phyloP scores from a whole-genome alignment of 1,139 yeast species.

The Lodderomyces beijingensis region DNA sequence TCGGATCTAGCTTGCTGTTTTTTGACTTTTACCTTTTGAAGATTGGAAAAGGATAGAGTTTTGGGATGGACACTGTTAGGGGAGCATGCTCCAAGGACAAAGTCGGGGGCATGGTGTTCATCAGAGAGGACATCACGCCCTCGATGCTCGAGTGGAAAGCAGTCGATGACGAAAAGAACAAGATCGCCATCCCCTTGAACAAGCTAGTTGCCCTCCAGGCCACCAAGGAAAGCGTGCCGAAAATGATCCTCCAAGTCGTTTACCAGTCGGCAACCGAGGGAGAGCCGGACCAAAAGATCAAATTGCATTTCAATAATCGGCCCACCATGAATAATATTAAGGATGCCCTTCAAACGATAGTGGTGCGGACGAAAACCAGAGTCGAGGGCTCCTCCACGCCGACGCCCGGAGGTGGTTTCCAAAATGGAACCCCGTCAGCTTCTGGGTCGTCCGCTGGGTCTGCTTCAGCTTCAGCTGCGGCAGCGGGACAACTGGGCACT shows the following conservation, averaged over 20 bases:
- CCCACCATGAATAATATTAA: slow-evolving; percentile 75
- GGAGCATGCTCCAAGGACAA: slow-evolving; percentile 72
- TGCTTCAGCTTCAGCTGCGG: slow-evolving; percentile 5
- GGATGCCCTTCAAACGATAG: slow-evolving; percentile 63
- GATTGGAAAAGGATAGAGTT: too few relatives aligned
- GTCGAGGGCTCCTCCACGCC: slow-evolving; percentile 23
- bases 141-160: slow-evolving; percentile 68
- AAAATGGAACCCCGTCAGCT: not conserved
- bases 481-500: not conserved
- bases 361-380: slow-evolving; percentile 53
- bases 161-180: slow-evolving; percentile 48
- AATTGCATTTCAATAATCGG: slow-evolving; percentile 64
- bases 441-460: slow-evolving; percentile 8
- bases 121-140: slow-evolving; percentile 65
- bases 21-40: too few relatives aligned
- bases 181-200: slow-evolving; percentile 48
- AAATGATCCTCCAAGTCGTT: slow-evolving; percentile 62
- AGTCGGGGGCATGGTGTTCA: slow-evolving; percentile 60
- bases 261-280: slow-evolving; percentile 31
- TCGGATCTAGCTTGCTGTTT: too few relatives aligned
- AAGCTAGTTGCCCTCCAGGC: slow-evolving; percentile 64
- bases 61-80: slow-evolving; percentile 34
- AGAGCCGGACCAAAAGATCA: slow-evolving; percentile 35
- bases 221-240: slow-evolving; percentile 65
- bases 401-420: slow-evolving; percentile 7